Percentiles rank a stretch among this genome's conserved stretches.
phyloP scores from a whole-genome alignment of 2,329 filamentous ascomycete species.

The Xylaria hypoxylon region DNA sequence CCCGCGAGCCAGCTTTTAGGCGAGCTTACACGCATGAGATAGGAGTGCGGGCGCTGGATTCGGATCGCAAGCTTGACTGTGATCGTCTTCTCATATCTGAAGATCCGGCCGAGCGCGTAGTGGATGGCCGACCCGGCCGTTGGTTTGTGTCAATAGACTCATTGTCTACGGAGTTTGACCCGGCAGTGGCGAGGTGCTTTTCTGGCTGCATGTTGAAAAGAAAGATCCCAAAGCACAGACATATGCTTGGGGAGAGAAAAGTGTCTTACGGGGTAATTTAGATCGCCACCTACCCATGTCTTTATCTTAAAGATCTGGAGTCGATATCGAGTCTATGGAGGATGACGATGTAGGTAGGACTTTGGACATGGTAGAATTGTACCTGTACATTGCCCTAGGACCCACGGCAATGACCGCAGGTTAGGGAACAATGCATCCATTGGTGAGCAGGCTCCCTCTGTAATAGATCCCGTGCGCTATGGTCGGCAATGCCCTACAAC shows the following conservation, averaged over 20 bases:
- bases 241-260: constrained; percentile 44
- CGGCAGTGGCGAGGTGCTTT: constrained; percentile 44
- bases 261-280: constrained; percentile 43
- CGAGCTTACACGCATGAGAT: constrained; percentile 51
- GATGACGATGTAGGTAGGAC: constrained; percentile 53
- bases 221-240: constrained; percentile 37
- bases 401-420: constrained; percentile 48
- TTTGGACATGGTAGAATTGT: constrained; percentile 46
- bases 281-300: constrained; percentile 50
- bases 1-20: constrained; percentile 36
- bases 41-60: constrained; percentile 40
- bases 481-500: constrained; percentile 48
- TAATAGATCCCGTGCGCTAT: constrained; percentile 43
- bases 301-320: constrained; percentile 49
- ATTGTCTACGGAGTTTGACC: constrained; percentile 43
- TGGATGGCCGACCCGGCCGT: constrained; percentile 44
- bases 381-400: constrained; percentile 48
- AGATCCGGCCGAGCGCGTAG: constrained; percentile 32
- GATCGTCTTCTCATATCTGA: constrained; percentile 43
- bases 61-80: constrained; percentile 45
- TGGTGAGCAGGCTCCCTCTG: constrained; percentile 49
- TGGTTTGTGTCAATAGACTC: constrained; percentile 43
- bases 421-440: constrained; percentile 45
- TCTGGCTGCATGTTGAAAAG: constrained; percentile 45
- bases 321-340: constrained; percentile 42